These are phyloP conservation scores for Zalaria obscura DNA, from an alignment of 2,329 filamentous ascomycete genomes.

Conservation along the genomic window DNA sequence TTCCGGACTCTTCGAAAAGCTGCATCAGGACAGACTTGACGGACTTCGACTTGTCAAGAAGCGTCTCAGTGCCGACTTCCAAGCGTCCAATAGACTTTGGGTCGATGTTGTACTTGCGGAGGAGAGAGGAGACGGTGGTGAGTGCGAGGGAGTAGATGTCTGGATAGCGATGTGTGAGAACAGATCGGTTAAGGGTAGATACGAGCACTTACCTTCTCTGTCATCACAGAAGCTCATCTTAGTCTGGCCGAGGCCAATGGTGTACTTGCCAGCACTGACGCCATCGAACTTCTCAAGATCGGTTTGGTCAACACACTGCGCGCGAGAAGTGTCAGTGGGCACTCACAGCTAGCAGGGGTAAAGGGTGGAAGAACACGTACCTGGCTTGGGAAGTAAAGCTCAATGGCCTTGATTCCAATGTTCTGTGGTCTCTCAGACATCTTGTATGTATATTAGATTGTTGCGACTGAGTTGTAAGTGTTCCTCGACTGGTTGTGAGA, in stretches of 20 bases:
- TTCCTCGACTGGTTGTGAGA: too few relatives aligned
- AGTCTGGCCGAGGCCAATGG: constrained; percentile 40
- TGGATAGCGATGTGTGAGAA: constrained; percentile 8
- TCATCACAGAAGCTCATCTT: constrained; percentile 43
- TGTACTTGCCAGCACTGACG: constrained; percentile 37
- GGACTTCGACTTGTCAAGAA: constrained; percentile 42
- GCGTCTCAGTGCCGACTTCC: constrained; percentile 39
- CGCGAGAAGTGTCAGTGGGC: constrained; percentile 8
- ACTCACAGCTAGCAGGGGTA: too few relatives aligned
- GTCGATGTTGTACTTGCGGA: constrained; percentile 39
- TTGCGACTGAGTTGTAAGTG: too few relatives aligned
- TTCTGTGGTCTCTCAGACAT: constrained; percentile 34
- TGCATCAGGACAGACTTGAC: constrained; percentile 41
- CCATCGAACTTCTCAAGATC: constrained; percentile 42
- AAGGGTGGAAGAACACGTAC: constrained; percentile 18
- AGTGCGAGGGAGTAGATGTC: constrained; percentile 41
- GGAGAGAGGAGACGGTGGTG: constrained; percentile 35
- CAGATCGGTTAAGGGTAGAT: too few relatives aligned
- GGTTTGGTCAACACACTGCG: constrained; percentile 37
- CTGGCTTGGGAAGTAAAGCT: constrained; percentile 40
- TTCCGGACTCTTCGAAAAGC: constrained; percentile 35
- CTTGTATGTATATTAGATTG: not conserved
- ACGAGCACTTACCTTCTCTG: constrained; percentile 29
- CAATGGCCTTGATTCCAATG: constrained; percentile 40
- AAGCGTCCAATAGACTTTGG: constrained; percentile 36